Conservation (phyloP, 176 grass and related monocot species). For the Aegilops bicornis region DNA sequence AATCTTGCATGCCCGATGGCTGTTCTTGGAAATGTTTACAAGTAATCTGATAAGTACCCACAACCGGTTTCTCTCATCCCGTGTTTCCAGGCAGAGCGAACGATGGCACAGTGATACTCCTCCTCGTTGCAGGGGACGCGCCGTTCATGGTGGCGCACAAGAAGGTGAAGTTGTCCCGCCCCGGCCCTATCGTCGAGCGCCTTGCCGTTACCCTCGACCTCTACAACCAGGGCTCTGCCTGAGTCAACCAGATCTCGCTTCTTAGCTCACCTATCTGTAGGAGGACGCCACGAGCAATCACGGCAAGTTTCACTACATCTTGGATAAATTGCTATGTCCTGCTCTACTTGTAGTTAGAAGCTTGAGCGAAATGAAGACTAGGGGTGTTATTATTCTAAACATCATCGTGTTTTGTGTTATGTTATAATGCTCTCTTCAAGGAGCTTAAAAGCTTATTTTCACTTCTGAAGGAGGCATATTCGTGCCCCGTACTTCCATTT, state of each 20-base stretch:
- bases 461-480: too few species aligned
- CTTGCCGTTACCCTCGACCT: slow-evolving; percentile 69
- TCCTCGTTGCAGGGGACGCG: slow-evolving; percentile 16
- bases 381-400: too few species aligned
- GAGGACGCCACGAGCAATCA: too few species aligned
- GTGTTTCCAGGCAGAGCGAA: neutral
- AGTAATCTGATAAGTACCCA: too few species aligned
- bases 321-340: too few species aligned
- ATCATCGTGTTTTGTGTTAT: too few species aligned
- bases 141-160: slow-evolving; percentile 71
- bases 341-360: neutral
- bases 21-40: too few species aligned
- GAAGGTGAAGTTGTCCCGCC: slow-evolving; percentile 52
- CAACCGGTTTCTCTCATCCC: neutral
- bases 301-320: too few species aligned
- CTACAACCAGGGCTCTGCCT: slow-evolving; percentile 76
- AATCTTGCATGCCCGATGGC: too few species aligned
- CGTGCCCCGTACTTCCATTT: too few species aligned
- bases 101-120: neutral
- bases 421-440: too few species aligned
- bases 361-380: neutral
- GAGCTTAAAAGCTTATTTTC: too few species aligned
- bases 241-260: slow-evolving; percentile 27
- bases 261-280: neutral
- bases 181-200: slow-evolving; percentile 53